Evolutionary conservation across 1,139 yeast species (phyloP).

Genomic region (Arxiozyma heterogenica): DNA sequence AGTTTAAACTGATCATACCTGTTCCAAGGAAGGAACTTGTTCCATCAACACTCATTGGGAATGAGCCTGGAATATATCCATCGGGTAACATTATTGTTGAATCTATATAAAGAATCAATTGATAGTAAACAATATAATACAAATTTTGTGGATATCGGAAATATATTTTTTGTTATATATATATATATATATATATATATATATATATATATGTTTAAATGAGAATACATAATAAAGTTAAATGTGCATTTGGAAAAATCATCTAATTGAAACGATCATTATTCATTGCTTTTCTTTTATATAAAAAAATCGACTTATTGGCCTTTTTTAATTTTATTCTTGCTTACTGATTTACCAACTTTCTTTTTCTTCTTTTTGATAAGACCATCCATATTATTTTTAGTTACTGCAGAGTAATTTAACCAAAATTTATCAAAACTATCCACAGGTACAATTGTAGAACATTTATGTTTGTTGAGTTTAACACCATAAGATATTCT

Average conservation of each 20-base stretch:
- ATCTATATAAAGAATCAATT: not conserved
- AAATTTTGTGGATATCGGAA: not conserved
- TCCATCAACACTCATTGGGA: conserved; percentile 31
- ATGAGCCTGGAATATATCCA: conserved; percentile 45
- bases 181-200: not conserved
- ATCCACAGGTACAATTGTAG: conserved; percentile 54
- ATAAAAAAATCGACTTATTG: not conserved
- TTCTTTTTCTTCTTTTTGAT: conserved; percentile 58
- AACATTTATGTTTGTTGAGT: conserved; percentile 42
- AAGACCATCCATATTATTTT: conserved; percentile 51
- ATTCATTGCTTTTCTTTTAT: not conserved
- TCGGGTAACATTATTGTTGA: conserved; percentile 54
- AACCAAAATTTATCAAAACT: conserved; percentile 61
- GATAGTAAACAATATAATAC: not conserved
- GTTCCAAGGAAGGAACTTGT: conserved; percentile 46
- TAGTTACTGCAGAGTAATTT: conserved; percentile 54
- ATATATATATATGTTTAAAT: not conserved
- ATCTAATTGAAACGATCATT: not conserved
- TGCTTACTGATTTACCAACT: not conserved
- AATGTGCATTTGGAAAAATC: not conserved
- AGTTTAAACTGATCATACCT: conserved; percentile 44
- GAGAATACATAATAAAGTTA: not conserved
- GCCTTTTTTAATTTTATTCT: not conserved
- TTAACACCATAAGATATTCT: conserved; percentile 51
- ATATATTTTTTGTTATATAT: no score